Percentiles rank a stretch among this genome's conserved stretches.
Conservation (phyloP, 1,284 basidiomycete species). For the Coniferiporia weirii region DNA sequence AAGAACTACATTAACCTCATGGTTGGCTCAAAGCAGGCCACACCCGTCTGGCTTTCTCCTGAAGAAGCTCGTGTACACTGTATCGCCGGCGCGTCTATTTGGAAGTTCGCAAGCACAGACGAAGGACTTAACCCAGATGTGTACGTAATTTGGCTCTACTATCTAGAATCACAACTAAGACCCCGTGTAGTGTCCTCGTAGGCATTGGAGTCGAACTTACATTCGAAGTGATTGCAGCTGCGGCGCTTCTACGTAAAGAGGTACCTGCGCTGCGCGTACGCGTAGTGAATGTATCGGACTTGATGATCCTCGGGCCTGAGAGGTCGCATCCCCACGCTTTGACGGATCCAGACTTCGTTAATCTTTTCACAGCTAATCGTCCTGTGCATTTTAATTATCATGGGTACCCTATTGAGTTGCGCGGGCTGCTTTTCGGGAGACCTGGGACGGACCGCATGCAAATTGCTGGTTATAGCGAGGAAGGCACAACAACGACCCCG, state of each 20-base stretch:
- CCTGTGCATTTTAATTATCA: conserved; percentile 82
- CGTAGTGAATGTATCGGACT: conserved; percentile 77
- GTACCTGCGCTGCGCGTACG: conserved; percentile 65
- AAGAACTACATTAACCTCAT: conserved; percentile 85
- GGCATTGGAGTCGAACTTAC: conserved; percentile 74
- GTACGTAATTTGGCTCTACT: conserved; percentile 31
- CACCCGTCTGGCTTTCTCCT: conserved; percentile 60
- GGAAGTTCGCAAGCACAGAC: conserved; percentile 72
- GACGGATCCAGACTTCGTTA: conserved; percentile 54
- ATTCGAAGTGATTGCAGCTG: conserved; percentile 74
- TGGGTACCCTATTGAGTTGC: conserved; percentile 68
- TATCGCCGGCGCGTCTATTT: conserved; percentile 67
- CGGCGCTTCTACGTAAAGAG: conserved; percentile 62
- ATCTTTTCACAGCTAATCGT: conserved; percentile 67
- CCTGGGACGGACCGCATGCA: conserved; percentile 43
- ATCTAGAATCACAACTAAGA: background rate
- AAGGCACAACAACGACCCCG: conserved; percentile 36
- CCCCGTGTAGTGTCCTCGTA: conserved; percentile 48
- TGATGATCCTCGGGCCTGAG: conserved; percentile 68
- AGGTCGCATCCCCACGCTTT: conserved; percentile 78
- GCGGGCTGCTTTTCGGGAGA: conserved; percentile 58
- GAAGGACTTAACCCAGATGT: conserved; percentile 62
- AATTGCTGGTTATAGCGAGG: conserved; percentile 60
- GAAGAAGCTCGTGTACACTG: conserved; percentile 71
- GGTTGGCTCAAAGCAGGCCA: conserved; percentile 81